phyloP scores from a whole-genome alignment of 495 filamentous ascomycete genomes.

The Haplographium delicatum region DNA sequence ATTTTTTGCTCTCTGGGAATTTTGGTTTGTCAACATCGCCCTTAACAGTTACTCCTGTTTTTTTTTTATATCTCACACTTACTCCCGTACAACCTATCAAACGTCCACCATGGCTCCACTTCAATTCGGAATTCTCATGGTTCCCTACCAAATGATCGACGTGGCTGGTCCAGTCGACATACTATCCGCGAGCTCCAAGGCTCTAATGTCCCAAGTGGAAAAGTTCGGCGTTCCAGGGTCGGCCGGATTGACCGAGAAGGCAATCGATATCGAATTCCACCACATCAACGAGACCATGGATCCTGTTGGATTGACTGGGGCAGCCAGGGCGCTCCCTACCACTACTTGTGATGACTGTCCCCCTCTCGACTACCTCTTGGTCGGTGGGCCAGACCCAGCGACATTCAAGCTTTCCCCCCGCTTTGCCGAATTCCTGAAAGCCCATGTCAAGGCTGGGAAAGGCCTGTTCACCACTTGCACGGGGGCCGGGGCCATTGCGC shows the following conservation, averaged over 20 bases:
- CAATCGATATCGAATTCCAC: slow-evolving; percentile 30
- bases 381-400: slow-evolving; percentile 23
- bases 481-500: slow-evolving; percentile 23
- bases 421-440: slow-evolving; percentile 24
- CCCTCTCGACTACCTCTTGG: slow-evolving; percentile 27
- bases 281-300: slow-evolving; percentile 30
- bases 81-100: no score
- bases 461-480: slow-evolving; percentile 29
- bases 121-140: slow-evolving; percentile 6
- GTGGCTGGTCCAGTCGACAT: slow-evolving; percentile 31
- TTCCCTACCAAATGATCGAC: slow-evolving; percentile 31
- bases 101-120: slow-evolving; percentile 6
- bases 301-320: slow-evolving; percentile 25
- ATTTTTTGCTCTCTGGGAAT: no score
- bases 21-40: no score
- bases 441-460: slow-evolving; percentile 26
- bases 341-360: slow-evolving; percentile 27
- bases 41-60: no score
- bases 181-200: slow-evolving; percentile 25
- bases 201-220: background rate
- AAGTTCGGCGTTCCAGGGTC: background rate
- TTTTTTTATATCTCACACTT: no score
- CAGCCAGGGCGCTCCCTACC: slow-evolving; percentile 25
- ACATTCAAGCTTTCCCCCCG: slow-evolving; percentile 17
- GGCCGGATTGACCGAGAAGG: slow-evolving; percentile 9